Base-by-base conservation (phyloP, 306 rosid genomes). In the Vicia faba region DNA sequence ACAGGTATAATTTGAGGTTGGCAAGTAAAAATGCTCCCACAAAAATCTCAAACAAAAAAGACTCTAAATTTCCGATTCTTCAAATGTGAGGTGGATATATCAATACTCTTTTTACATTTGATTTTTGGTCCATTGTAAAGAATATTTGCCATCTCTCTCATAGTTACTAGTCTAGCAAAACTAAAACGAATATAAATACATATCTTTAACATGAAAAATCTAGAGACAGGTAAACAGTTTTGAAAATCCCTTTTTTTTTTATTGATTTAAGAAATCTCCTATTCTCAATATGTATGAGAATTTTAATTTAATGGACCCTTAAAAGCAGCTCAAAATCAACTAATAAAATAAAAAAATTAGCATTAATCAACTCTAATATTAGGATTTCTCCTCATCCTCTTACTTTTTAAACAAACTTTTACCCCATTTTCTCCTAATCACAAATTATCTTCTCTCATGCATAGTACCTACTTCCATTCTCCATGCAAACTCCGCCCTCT, bases 341-440 rank as follows among this genome's bases (percentile, higher is more conserved):
- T 53, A 53, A 53, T 41, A 11, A 41, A 40, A 31, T 31, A 31
- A 7, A 31, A 5, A 31, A 31, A 5, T 5, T 5, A 31, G 2
- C 8, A 31, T 53, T 33, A 46, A 48, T 56, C 2, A 29, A 81
- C 31, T 3, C 72, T 57, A 70, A 45, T 70, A 51, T 43, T 64
- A 57, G 74, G 3, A 57, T 5, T 1, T 31, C 2, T 5, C 57
- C 28, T 15, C 0, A 49, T 5, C 58, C 49, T 61, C 25, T 14
- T 2, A 46, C 20, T 13, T 45, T 40, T 59, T 26, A 76, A 76
- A 63, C 70, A 40, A 71, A 44, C 10, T 28, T 11, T 23, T 1
- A 58, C 66, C 78, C 49, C 4, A 67, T 66, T 75, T 9, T 68
- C 57, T 71, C 74, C 18, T 10, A 40, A 64, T 77, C 77, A 18